Evolutionary conservation across 257 asterid species (phyloP).

Genomic region (Apocynum venetum): DNA sequence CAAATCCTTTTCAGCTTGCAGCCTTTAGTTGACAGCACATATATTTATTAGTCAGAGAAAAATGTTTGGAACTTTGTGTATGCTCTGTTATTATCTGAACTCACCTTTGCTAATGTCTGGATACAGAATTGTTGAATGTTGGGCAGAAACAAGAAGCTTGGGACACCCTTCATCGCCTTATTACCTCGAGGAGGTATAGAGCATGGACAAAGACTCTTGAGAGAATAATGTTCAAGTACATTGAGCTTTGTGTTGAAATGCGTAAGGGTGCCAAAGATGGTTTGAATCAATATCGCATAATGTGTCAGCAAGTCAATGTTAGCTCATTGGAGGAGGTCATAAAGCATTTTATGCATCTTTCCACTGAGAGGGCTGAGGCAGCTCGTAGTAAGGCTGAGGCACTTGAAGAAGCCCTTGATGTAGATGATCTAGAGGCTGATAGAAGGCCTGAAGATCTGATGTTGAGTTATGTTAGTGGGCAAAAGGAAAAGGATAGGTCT

Average conservation of each 20-base stretch:
- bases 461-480: constrained; percentile 42
- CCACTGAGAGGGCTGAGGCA: constrained; percentile 36
- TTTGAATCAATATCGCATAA: constrained; percentile 33
- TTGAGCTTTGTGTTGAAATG: constrained; percentile 44
- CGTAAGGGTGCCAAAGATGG: constrained; percentile 42
- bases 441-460: constrained; percentile 45
- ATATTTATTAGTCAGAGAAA: background rate
- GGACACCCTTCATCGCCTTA: constrained; percentile 36
- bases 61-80: background rate
- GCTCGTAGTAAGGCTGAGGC: constrained; percentile 38
- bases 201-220: constrained; percentile 44
- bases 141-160: constrained; percentile 42
- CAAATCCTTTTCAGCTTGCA: background rate
- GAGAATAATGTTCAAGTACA: constrained; percentile 36
- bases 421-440: constrained; percentile 42
- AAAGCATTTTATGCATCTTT: constrained; percentile 35
- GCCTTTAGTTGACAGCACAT: background rate
- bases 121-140: constrained; percentile 36
- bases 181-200: constrained; percentile 37
- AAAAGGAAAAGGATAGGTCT: constrained; percentile 40
- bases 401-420: constrained; percentile 42
- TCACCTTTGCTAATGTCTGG: constrained; percentile 2
- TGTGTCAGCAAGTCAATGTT: constrained; percentile 40
- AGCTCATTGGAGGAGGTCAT: constrained; percentile 41
- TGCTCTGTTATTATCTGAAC: background rate